These are phyloP conservation scores for Coniochaeta sp. DNA, from an alignment of 2,329 filamentous ascomycete species.

Conservation along the genomic window DNA sequence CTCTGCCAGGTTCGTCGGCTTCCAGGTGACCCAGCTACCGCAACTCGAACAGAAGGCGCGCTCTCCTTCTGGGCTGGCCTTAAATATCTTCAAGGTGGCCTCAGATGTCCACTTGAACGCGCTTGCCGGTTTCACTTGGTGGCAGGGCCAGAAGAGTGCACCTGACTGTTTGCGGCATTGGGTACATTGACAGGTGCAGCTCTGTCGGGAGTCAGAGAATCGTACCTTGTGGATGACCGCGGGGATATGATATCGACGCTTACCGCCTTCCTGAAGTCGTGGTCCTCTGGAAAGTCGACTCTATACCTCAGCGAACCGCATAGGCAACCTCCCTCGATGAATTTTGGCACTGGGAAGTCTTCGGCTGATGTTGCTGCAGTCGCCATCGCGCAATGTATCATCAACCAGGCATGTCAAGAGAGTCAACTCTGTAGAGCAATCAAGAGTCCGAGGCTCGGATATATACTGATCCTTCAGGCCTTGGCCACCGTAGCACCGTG, in stretches of 20 bases:
- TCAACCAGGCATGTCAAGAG: background rate
- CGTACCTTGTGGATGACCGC: background rate
- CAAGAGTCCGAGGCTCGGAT: background rate
- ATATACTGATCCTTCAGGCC: background rate
- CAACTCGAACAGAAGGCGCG: slow-evolving; percentile 42
- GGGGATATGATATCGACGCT: background rate
- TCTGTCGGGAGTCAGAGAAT: slow-evolving; percentile 17
- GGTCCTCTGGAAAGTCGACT: slow-evolving; percentile 34
- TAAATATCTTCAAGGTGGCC: slow-evolving; percentile 28
- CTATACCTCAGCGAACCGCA: slow-evolving; percentile 41
- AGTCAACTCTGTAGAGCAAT: background rate
- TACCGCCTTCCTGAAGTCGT: slow-evolving; percentile 27
- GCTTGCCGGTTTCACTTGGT: slow-evolving; percentile 23
- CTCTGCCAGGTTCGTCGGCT: slow-evolving; percentile 15
- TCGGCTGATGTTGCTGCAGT: slow-evolving; percentile 4
- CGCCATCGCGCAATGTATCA: background rate
- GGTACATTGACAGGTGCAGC: slow-evolving; percentile 44
- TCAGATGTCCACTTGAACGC: slow-evolving; percentile 26
- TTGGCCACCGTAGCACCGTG: no score
- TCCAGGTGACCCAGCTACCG: slow-evolving; percentile 42
- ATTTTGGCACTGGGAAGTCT: slow-evolving; percentile 22
- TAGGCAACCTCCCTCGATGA: slow-evolving; percentile 42
- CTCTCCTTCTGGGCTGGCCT: slow-evolving; percentile 27
- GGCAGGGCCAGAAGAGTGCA: slow-evolving; percentile 32
- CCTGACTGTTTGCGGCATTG: slow-evolving; percentile 47